These are phyloP conservation scores for Neurospora sp. DNA, from an alignment of 495 filamentous ascomycete genomes.

Conservation along the genomic window DNA sequence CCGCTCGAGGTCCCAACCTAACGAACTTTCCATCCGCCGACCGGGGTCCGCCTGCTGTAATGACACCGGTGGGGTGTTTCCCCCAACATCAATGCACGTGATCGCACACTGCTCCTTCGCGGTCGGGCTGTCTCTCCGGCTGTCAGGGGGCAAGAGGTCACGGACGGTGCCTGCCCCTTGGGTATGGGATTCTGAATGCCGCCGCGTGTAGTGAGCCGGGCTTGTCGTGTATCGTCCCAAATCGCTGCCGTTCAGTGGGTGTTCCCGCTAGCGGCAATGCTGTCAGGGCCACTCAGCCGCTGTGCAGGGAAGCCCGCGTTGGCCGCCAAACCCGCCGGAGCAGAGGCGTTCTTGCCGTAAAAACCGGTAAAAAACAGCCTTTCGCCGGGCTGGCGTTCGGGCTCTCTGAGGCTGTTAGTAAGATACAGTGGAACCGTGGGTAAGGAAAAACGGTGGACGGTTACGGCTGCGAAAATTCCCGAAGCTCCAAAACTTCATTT, in stretches of 20 bases:
- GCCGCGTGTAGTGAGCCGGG: not conserved
- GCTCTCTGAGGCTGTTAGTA: not conserved
- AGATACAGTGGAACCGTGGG: constrained; percentile 1
- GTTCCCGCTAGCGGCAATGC: not conserved
- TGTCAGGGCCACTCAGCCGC: not conserved
- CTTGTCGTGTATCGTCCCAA: not conserved
- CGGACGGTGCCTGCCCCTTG: not conserved
- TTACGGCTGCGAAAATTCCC: constrained; percentile 21
- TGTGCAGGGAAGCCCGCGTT: not conserved
- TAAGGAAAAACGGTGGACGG: constrained; percentile 10
- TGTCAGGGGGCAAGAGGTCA: not conserved
- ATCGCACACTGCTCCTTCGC: not conserved
- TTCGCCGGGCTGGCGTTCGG: not conserved
- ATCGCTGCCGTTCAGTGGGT: not conserved
- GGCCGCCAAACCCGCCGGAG: not conserved
- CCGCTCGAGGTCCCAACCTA: not conserved
- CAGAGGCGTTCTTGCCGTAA: not conserved
- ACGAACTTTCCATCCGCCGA: not conserved
- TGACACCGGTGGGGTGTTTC: not conserved
- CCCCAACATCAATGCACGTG: not conserved
- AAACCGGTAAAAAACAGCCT: not conserved
- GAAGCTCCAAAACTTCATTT: constrained; percentile 21
- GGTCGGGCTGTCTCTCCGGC: not conserved
- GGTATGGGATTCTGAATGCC: not conserved
- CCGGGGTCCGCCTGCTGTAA: not conserved